Conservation (phyloP, 345 rosid species). For the Eutrema heterophyllum region DNA sequence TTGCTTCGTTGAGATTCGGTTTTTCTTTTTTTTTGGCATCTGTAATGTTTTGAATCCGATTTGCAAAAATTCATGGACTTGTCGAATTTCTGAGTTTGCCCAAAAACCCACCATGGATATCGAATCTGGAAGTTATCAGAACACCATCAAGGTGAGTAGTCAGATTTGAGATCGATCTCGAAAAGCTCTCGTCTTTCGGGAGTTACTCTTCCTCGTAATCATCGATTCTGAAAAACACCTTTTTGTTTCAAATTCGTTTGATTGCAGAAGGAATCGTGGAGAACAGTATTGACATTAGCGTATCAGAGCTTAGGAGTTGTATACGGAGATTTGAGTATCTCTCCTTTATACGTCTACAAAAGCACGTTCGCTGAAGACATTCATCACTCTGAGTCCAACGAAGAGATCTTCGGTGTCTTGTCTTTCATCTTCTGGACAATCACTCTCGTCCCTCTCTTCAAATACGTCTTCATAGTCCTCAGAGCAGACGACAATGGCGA, state of each 20-base stretch:
- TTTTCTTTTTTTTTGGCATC: not conserved
- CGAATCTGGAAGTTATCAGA: slow-evolving; percentile 44
- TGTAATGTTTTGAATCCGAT: not conserved
- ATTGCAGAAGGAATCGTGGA: slow-evolving; percentile 80
- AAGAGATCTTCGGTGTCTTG: slow-evolving; percentile 85
- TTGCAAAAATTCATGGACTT: slow-evolving; percentile 30
- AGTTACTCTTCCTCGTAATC: slow-evolving; percentile 8
- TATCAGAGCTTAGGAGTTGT: slow-evolving; percentile 88
- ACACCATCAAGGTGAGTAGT: slow-evolving; percentile 45
- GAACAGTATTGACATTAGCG: slow-evolving; percentile 71
- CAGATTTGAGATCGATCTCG: not conserved
- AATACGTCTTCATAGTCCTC: slow-evolving; percentile 76
- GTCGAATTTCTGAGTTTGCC: slow-evolving; percentile 17
- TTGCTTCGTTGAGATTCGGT: not conserved
- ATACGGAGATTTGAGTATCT: slow-evolving; percentile 90
- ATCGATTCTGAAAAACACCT: not conserved
- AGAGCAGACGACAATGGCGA: slow-evolving; percentile 92
- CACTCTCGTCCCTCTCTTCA: slow-evolving; percentile 76
- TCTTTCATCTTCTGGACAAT: slow-evolving; percentile 92
- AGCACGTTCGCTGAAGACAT: slow-evolving; percentile 80
- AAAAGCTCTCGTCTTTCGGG: not conserved
- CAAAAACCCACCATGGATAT: slow-evolving; percentile 49
- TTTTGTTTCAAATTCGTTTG: not conserved
- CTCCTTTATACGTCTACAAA: slow-evolving; percentile 80
- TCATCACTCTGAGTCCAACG: slow-evolving; percentile 66